Percentiles rank a stretch among this genome's conserved stretches.
Conservation (phyloP, 305 asterid genomes). For the Fraxinus velutina region DNA sequence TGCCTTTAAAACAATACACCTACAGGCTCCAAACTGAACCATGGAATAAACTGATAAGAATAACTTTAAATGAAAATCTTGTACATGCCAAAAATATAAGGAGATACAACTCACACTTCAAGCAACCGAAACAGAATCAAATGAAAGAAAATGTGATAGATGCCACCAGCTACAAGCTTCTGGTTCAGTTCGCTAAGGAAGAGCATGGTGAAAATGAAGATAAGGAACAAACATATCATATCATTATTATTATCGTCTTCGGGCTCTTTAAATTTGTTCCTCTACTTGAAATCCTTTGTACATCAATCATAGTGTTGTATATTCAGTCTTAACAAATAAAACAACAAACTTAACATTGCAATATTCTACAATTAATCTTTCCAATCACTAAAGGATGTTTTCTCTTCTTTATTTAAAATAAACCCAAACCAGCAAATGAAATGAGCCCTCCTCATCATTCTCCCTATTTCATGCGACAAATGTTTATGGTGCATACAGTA, state of each 20-base stretch:
- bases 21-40: not conserved
- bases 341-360: not conserved
- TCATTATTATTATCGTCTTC: not conserved
- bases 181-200: not conserved
- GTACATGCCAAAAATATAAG: constrained; percentile 1
- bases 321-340: not conserved
- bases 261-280: not conserved
- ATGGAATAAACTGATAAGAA: not conserved
- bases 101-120: not conserved
- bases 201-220: not conserved
- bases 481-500: not conserved
- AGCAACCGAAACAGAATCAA: not conserved
- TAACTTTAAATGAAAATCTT: not conserved
- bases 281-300: not conserved
- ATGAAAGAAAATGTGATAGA: constrained; percentile 8
- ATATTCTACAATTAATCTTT: not conserved
- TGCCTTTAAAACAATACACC: not conserved
- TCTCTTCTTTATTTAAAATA: not conserved
- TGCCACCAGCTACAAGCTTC: constrained; percentile 15
- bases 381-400: not conserved
- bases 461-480: not conserved
- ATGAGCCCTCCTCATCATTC: not conserved
- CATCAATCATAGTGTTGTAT: not conserved
- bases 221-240: not conserved
- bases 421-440: not conserved